Base-by-base conservation (phyloP, 345 rosid genomes). In the Orychophragmus violaceus region DNA sequence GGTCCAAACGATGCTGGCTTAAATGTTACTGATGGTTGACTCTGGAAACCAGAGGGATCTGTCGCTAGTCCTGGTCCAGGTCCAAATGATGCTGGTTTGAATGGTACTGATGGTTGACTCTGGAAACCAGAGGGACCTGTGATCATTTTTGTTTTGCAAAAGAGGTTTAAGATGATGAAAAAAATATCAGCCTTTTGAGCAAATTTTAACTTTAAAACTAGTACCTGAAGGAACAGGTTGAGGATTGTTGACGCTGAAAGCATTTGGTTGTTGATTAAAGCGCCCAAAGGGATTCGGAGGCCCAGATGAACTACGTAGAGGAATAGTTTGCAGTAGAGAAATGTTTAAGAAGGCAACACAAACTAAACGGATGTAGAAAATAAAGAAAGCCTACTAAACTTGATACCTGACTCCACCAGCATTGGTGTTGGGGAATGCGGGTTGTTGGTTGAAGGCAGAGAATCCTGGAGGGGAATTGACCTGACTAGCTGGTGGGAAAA, bases 371-470 rank as follows among this genome's bases (percentile, higher is more conserved):
- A 59, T 23, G 60, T 49, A 22, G 53, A 59, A 23, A 52, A 59
- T 37, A 53, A 9, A 44, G 53, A 74, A 61, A 52, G 36, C 42
- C 33, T 14, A 62, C 48, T 55, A 32, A 55, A 41, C n/a, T 64
- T 36, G 59, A 59, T 79, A 71, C 82, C 85, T 76, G 49, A 59
- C 37, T 73, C 75, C 75, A 25, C 76, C 77, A 25, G 64, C 60
- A 23, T 72, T 76, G 53, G 67, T 64, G 72, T 71, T 77, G 24
- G 76, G 78, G 28, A 82, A 82, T 23, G 76, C 53, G 29, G 76
- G 80, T 55, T 75, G 73, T 35, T 82, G 89, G 50, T 64, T 70
- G 51, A 86, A 88, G 58, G 78, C 77, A 29, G 88, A 76, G 37
- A 84, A 71, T 30, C 79, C 59, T 46, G 84, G 73, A 57, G 87